Base-by-base conservation (phyloP, 176 grass and related monocot species). In the Ampelocalamus luodianensis region DNA sequence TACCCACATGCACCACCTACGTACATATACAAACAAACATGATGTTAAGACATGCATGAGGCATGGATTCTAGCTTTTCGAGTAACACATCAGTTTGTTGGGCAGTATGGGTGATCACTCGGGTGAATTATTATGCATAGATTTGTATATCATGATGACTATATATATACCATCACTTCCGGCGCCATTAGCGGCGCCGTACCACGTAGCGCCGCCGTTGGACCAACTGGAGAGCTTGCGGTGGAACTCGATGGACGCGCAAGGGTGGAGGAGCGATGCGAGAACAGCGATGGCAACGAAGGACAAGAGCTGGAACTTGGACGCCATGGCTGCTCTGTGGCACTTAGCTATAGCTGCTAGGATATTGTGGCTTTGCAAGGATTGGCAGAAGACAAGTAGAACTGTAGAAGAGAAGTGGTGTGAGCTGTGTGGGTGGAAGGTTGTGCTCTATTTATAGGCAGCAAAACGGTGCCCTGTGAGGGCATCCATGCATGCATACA, bases 1-100 rank as follows among this genome's bases (percentile, higher is more conserved):
- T 95, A 95, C n/a, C 93, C 90, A 29, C 93, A 90, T 44, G 88
- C 90, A 73, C 91, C 91, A 64, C 94, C 94, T 92, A n/a, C 3
- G 0, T 20, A 34, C 2, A 29, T 29, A 29, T 29, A 29, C 29
- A 71, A 23, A 36, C 4, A 11, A 78, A 34, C 20, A 67, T 49
- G 63, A 7, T 3, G 39, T 7, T 45, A 70, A 61, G 38, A 32
- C 44, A 42, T 29, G 34, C 15, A 65, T 38, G 72, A 34, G 26
- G 2, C 16, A 53, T 37, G 43, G 12, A 34, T 34, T 34, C 32
- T 34, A 65, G 6, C 10, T 16, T 49, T 72, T 72, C 69, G 12
- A 72, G 11, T 5, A 22, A 26, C 36, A 18, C 23, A 42, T 12
- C 79, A 78, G 14, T 44, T 62, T 26, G 18, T 29, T 29, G 29